A percentile compares a stretch with the other conserved stretches of the same genome.
phyloP scores from a whole-genome alignment of 106 monocot genomes.

The Iris macrosiphon region DNA sequence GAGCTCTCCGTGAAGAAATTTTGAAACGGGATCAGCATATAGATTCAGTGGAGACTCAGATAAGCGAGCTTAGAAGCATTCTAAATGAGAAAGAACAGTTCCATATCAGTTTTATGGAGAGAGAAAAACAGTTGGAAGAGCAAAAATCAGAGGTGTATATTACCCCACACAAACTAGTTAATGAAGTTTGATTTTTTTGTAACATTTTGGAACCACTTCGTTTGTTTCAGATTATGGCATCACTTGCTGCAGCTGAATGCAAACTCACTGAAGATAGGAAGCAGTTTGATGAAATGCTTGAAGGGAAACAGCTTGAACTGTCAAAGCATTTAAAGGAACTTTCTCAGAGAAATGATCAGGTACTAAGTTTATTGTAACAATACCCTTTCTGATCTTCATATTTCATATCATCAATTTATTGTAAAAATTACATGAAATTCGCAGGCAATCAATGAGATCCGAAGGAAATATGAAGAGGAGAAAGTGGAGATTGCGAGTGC shows the following conservation, averaged over 20 bases:
- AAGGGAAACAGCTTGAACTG: constrained; percentile 81
- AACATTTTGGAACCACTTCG: too few species aligned
- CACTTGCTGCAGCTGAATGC: constrained; percentile 57
- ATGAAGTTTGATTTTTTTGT: too few species aligned
- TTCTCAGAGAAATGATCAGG: constrained; percentile 95
- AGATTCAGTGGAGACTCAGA: constrained; percentile 45
- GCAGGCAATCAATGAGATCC: constrained; percentile 97
- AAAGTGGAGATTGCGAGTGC: constrained; percentile 62
- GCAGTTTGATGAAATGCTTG: constrained; percentile 84
- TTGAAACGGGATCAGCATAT: constrained; percentile 36
- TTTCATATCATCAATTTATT: constrained; percentile 3
- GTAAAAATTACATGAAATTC: not conserved
- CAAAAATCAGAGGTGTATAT: constrained; percentile 64
- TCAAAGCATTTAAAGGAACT: constrained; percentile 92
- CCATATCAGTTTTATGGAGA: constrained; percentile 28
- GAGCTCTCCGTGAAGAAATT: constrained; percentile 42
- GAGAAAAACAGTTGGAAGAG: constrained; percentile 67
- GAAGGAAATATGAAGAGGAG: constrained; percentile 79
- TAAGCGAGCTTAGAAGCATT: constrained; percentile 38
- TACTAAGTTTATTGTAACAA: constrained; percentile 12
- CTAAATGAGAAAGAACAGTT: constrained; percentile 71
- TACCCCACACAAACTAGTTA: too few species aligned
- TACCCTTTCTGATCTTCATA: not conserved
- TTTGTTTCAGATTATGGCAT: constrained; percentile 62
- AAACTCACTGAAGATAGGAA: constrained; percentile 65